Base-by-base conservation (phyloP, 2,329 filamentous ascomycete species). In the Monosporascus sp. region DNA sequence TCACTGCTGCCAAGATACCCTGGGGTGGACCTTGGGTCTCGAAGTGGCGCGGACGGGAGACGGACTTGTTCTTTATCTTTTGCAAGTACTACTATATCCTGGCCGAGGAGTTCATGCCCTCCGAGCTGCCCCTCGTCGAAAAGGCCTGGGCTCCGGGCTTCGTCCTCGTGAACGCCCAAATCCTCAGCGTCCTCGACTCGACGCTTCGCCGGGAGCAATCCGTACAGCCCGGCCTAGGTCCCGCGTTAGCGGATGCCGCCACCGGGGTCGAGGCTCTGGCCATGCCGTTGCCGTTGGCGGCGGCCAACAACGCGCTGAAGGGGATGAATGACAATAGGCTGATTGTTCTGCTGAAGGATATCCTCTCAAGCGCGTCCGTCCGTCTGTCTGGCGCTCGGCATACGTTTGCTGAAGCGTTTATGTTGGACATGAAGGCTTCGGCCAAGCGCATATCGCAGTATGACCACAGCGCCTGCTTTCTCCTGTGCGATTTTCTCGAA, bases 21-120 rank as follows among this genome's bases (percentile, higher is more conserved):
- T 97, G 92, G 91, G 84, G 88, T 63, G 89, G 90, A 1, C 85
- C 86, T 1, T 97, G 92, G 92, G 77, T 89, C 7, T 83, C 87
- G 40, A 84, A 91, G 56, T 97, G 92, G 92, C 87, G 84, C 56
- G 92, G 92, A 15, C 84, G 85, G 2, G 91, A 96, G 62, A 95
- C 88, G 4, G 92, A 96, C 65, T 76, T 97, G 37, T 90, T 96
- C 67, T 96, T 93, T 72, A 87, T 95, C 45, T 97, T 97, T 65
- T 84, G 86, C 72, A 96, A 96, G 70, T 87, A 94, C 67, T 95
- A 88, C 63, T 88, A 93, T 68, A 80, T 93, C 20, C 76, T 97
- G 3, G 79, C 86, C 4, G 84, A 89, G 41, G 89, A 94, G 55
- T 88, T 88, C 60, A 76, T 88, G 61, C 85, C 86, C 0, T 62